Percentiles rank a stretch among this genome's conserved stretches.
These are phyloP conservation scores for Aphelidium insulamus DNA, from an alignment of 371 early-diverging fungal species.

Conservation along the genomic window DNA sequence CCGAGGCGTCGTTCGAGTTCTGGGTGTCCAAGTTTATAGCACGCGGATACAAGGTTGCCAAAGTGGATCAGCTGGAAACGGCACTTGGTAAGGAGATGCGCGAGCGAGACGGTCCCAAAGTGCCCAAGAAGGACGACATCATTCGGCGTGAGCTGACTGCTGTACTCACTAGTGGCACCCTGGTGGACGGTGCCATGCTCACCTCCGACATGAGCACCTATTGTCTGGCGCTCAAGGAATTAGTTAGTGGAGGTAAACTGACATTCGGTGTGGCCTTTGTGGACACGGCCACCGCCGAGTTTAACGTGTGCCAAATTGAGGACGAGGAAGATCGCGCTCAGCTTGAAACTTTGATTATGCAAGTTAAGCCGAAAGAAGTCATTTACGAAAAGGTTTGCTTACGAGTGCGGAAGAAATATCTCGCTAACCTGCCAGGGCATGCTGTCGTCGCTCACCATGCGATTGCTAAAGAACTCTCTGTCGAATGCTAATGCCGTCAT, in stretches of 20 bases:
- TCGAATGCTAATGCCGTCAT: constrained; percentile 18
- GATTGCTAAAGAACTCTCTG: constrained; percentile 43
- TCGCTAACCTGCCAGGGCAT: constrained; percentile 11
- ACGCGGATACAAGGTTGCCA: constrained; percentile 90
- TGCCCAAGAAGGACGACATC: constrained; percentile 49
- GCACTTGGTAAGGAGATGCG: constrained; percentile 87
- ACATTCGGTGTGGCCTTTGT: constrained; percentile 71
- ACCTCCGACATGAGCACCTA: constrained; percentile 71
- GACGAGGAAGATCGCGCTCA: constrained; percentile 70
- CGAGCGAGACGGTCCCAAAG: constrained; percentile 27
- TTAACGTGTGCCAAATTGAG: constrained; percentile 48
- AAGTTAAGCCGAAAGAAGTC: constrained; percentile 72
- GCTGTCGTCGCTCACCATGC: constrained; percentile 32
- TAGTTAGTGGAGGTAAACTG: neutral
- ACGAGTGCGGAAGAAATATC: neutral
- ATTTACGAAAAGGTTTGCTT: constrained; percentile 39
- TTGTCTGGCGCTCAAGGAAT: constrained; percentile 76
- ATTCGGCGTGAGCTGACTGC: constrained; percentile 87
- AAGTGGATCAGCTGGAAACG: constrained; percentile 97
- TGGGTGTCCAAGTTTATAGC: constrained; percentile 96
- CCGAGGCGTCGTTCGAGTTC: constrained; percentile 79
- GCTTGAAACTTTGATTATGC: constrained; percentile 79
- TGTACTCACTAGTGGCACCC: constrained; percentile 84
- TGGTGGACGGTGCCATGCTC: constrained; percentile 71
- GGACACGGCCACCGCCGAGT: constrained; percentile 83